Percentiles rank a stretch among this genome's conserved stretches.
These are phyloP conservation scores for Xylariaceae sp. DNA, from an alignment of 2,329 filamentous ascomycete species.

Conservation along the genomic window DNA sequence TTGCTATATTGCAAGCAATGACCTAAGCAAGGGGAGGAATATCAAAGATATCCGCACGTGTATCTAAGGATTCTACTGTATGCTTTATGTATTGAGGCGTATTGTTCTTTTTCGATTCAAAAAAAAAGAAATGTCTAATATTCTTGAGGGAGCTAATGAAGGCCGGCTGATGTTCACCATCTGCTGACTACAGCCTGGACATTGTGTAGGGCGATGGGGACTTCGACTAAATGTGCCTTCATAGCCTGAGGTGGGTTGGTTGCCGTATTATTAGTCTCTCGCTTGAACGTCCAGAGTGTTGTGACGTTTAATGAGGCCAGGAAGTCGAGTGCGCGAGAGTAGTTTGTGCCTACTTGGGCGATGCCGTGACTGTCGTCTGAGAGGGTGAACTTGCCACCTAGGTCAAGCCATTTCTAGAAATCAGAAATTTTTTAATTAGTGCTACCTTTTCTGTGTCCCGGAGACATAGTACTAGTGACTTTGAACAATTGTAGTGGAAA, in stretches of 20 bases:
- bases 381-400: constrained; percentile 80
- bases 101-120: too few relatives aligned
- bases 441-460: too few relatives aligned
- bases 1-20: too few relatives aligned
- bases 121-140: too few relatives aligned
- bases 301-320: constrained; percentile 62
- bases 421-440: neutral
- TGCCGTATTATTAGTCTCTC: constrained; percentile 27
- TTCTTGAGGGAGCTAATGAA: too few relatives aligned
- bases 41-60: too few relatives aligned
- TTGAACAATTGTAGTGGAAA: constrained; percentile 4
- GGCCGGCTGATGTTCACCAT: constrained; percentile 23
- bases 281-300: constrained; percentile 56
- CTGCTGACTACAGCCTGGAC: constrained; percentile 24
- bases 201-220: constrained; percentile 39
- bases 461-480: neutral
- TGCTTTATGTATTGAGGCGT: too few relatives aligned
- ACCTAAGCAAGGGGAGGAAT: too few relatives aligned
- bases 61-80: too few relatives aligned
- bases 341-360: constrained; percentile 84
- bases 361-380: constrained; percentile 94
- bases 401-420: constrained; percentile 61
- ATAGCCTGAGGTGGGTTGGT: constrained; percentile 23
- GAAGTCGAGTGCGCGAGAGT: constrained; percentile 65
- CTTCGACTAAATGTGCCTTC: constrained; percentile 39